phyloP scores from a whole-genome alignment of 2,329 filamentous ascomycete genomes.

The Cladosporium sp. region DNA sequence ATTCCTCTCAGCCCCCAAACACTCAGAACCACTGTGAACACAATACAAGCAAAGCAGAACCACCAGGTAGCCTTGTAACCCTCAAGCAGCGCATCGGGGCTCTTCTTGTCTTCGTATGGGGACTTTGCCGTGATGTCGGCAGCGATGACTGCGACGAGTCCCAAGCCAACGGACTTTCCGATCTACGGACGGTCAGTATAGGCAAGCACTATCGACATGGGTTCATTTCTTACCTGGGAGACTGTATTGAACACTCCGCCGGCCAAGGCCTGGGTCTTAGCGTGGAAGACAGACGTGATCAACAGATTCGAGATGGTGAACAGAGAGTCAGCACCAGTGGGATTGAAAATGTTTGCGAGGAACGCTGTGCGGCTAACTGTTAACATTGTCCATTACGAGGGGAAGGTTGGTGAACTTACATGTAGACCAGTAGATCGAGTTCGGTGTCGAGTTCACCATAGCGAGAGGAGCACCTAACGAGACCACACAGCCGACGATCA shows the following conservation, averaged over 20 bases:
- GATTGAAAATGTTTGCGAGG: slow-evolving; percentile 45
- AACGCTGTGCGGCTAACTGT: slow-evolving; percentile 37
- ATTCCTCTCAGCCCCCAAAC: slow-evolving; percentile 45
- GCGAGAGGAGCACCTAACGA: slow-evolving; percentile 43
- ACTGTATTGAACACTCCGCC: slow-evolving; percentile 49
- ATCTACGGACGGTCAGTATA: slow-evolving; percentile 33
- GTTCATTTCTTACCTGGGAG: slow-evolving; percentile 20
- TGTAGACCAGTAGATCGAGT: slow-evolving; percentile 49
- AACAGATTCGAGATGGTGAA: slow-evolving; percentile 48
- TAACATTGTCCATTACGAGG: background rate
- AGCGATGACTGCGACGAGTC: slow-evolving; percentile 42
- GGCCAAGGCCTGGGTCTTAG: slow-evolving; percentile 44
- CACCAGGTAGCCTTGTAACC: slow-evolving; percentile 47
- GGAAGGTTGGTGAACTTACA: background rate
- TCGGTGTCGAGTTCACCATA: slow-evolving; percentile 48
- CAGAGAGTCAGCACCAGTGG: slow-evolving; percentile 46
- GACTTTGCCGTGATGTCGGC: slow-evolving; percentile 27
- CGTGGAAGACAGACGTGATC: slow-evolving; percentile 45
- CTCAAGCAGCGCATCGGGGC: slow-evolving; percentile 40
- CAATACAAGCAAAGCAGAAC: slow-evolving; percentile 42
- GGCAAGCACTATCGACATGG: too few relatives aligned
- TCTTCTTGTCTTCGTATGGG: slow-evolving; percentile 32
- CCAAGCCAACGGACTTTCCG: slow-evolving; percentile 43
- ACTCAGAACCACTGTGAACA: slow-evolving; percentile 36
- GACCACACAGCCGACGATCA: slow-evolving; percentile 41